A percentile compares a stretch with the other conserved stretches of the same genome.
These are phyloP conservation scores for Gynandropsis gynandra DNA, from an alignment of 345 rosid species.

Conservation along the genomic window DNA sequence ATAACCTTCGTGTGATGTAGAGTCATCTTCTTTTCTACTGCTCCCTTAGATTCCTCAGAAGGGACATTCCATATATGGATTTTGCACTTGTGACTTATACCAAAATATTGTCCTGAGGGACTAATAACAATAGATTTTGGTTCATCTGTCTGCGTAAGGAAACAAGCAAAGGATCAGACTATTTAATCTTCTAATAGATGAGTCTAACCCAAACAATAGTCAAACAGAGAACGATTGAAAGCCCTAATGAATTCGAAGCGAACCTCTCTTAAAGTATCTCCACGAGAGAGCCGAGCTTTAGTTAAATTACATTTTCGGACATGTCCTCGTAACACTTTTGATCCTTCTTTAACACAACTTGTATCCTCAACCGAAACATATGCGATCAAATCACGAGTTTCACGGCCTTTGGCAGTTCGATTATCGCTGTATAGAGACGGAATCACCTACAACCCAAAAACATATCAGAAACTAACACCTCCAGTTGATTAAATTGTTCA, in stretches of 20 bases:
- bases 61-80: constrained; percentile 73
- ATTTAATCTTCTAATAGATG: not conserved
- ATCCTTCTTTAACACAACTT: constrained; percentile 24
- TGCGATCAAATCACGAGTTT: constrained; percentile 42
- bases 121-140: constrained; percentile 53
- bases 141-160: constrained; percentile 45
- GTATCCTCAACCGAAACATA: constrained; percentile 54
- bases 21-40: constrained; percentile 43
- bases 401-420: constrained; percentile 27
- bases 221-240: not conserved
- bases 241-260: not conserved
- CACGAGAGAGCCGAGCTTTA: constrained; percentile 49
- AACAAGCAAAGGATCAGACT: not conserved
- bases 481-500: not conserved
- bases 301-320: constrained; percentile 68
- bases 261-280: constrained; percentile 70
- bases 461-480: not conserved
- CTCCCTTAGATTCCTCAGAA: constrained; percentile 36
- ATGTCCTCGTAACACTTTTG: constrained; percentile 42
- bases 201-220: not conserved
- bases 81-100: constrained; percentile 48
- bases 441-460: constrained; percentile 51
- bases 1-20: constrained; percentile 78
- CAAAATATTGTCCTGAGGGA: constrained; percentile 57
- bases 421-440: constrained; percentile 48